Percentiles rank a stretch among this genome's conserved stretches.
Evolutionary conservation across 2,329 filamentous ascomycete species (phyloP).

Genomic region (Phyllosticta capitalensis): DNA sequence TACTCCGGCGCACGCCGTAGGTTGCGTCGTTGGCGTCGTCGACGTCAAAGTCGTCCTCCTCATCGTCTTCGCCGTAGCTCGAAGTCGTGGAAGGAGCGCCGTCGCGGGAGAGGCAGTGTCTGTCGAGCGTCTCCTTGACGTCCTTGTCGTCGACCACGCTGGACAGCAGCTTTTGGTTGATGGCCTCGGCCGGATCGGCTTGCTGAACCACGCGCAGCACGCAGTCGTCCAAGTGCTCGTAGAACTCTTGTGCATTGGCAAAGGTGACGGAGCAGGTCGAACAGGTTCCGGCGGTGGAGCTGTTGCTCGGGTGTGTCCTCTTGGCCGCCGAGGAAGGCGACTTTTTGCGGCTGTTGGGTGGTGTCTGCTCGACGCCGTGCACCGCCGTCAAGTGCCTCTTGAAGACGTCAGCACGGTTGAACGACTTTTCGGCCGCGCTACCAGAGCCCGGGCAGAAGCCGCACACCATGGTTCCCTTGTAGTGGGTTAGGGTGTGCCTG

Average conservation of each 20-base stretch:
- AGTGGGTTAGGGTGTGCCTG: conserved; percentile 85
- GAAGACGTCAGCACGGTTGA: conserved; percentile 92
- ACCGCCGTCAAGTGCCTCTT: conserved; percentile 87
- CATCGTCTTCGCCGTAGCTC: conserved; percentile 55
- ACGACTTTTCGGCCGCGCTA: conserved; percentile 84
- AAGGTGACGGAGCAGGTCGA: conserved; percentile 85
- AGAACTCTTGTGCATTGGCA: conserved; percentile 85
- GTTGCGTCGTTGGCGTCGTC: conserved; percentile 44
- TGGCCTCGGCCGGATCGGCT: conserved; percentile 32
- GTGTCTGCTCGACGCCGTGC: conserved; percentile 85
- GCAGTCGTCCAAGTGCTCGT: conserved; percentile 75
- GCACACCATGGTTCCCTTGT: conserved; percentile 96
- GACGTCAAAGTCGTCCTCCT: conserved; percentile 46
- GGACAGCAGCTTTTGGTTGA: conserved; percentile 33
- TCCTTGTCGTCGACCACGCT: conserved; percentile 32
- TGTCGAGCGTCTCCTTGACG: conserved; percentile 30
- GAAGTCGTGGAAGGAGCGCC: conserved; percentile 52
- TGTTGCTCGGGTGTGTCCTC: conserved; percentile 61
- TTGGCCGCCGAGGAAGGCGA: conserved; percentile 37
- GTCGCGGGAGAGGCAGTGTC: conserved; percentile 26
- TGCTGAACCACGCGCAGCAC: conserved; percentile 50
- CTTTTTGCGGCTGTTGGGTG: conserved; percentile 83
- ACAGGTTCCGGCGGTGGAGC: conserved; percentile 70
- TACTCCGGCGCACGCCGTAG: conserved; percentile 41
- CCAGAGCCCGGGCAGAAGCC: conserved; percentile 88